These are phyloP conservation scores for Cyberlindnera meyerae DNA, from an alignment of 805 yeast genomes.

Conservation along the genomic window DNA sequence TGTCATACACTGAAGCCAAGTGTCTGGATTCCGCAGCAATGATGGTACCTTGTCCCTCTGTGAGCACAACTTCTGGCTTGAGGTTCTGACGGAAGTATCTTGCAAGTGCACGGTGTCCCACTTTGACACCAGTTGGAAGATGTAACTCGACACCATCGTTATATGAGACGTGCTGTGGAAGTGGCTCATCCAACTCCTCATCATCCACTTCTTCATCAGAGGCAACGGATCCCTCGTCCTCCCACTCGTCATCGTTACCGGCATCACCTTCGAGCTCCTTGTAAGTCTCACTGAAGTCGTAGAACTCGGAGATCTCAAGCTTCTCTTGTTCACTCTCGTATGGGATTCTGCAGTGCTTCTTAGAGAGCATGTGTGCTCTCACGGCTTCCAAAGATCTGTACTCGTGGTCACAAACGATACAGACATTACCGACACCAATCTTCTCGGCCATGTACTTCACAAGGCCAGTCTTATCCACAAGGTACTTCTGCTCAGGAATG, in stretches of 20 bases:
- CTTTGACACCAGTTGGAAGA: constrained; percentile 75
- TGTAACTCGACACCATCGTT: constrained; percentile 66
- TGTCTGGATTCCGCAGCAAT: constrained; percentile 78
- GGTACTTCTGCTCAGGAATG: constrained; percentile 76
- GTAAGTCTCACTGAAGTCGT: constrained; percentile 81
- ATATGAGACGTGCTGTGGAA: constrained; percentile 41
- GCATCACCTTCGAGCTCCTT: constrained; percentile 21
- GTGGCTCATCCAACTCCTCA: constrained; percentile 26
- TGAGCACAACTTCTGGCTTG: constrained; percentile 49
- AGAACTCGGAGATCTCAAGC: constrained; percentile 84
- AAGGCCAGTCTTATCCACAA: constrained; percentile 69
- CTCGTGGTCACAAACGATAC: constrained; percentile 79
- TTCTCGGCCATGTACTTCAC: constrained; percentile 81
- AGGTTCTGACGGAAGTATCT: constrained; percentile 75
- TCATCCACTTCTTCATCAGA: constrained; percentile 29
- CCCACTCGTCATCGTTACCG: constrained; percentile 30
- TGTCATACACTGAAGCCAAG: constrained; percentile 35
- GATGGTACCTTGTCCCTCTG: constrained; percentile 82
- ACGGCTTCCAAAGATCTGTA: constrained; percentile 82
- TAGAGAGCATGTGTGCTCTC: constrained; percentile 84
- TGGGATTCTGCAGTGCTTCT: constrained; percentile 86
- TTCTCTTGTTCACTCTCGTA: constrained; percentile 82
- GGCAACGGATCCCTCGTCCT: constrained; percentile 33
- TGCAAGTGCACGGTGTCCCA: constrained; percentile 82
- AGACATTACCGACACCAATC: constrained; percentile 85